Conservation (phyloP, 768 basidiomycete genomes). For the Phylloporus scabripes region DNA sequence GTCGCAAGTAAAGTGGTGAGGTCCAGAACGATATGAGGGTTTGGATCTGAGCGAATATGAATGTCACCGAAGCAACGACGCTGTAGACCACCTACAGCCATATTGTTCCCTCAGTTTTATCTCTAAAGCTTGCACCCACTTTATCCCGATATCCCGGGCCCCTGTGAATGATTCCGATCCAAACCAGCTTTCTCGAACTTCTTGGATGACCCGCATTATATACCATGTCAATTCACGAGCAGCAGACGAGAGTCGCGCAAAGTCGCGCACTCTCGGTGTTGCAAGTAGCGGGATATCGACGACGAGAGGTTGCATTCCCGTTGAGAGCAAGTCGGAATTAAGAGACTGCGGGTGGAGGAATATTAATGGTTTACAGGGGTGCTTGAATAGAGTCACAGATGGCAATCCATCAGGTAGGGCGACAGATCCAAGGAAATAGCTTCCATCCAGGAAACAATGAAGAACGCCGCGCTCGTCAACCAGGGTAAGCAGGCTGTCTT, state of each 20-base stretch:
- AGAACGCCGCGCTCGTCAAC: slow-evolving; percentile 54
- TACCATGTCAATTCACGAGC: slow-evolving; percentile 71
- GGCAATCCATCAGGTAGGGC: slow-evolving; percentile 31
- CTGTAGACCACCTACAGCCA: slow-evolving; percentile 46
- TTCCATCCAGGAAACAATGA: slow-evolving; percentile 70
- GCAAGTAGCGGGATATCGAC: slow-evolving; percentile 56
- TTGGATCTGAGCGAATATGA: slow-evolving; percentile 41
- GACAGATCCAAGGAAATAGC: slow-evolving; percentile 61
- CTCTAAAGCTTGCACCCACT: slow-evolving; percentile 66
- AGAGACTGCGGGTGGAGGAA: slow-evolving; percentile 40
- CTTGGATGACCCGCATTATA: slow-evolving; percentile 60
- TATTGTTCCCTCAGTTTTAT: slow-evolving; percentile 59
- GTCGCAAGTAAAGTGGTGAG: slow-evolving; percentile 66
- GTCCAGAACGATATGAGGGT: slow-evolving; percentile 62
- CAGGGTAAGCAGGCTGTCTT: slow-evolving; percentile 60
- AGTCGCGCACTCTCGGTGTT: slow-evolving; percentile 53
- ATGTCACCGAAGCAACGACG: slow-evolving; percentile 6
- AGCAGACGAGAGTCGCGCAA: slow-evolving; percentile 65
- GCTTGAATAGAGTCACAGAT: slow-evolving; percentile 35
- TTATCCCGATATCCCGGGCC: slow-evolving; percentile 66
- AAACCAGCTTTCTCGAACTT: slow-evolving; percentile 69
- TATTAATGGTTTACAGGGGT: slow-evolving; percentile 42
- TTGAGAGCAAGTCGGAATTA: slow-evolving; percentile 21
- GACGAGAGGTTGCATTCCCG: slow-evolving; percentile 36
- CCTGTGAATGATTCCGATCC: slow-evolving; percentile 62